A percentile compares a stretch with the other conserved stretches of the same genome.
Conservation (phyloP, 208 protist species). For the Trypanosoma lewisi region DNA sequence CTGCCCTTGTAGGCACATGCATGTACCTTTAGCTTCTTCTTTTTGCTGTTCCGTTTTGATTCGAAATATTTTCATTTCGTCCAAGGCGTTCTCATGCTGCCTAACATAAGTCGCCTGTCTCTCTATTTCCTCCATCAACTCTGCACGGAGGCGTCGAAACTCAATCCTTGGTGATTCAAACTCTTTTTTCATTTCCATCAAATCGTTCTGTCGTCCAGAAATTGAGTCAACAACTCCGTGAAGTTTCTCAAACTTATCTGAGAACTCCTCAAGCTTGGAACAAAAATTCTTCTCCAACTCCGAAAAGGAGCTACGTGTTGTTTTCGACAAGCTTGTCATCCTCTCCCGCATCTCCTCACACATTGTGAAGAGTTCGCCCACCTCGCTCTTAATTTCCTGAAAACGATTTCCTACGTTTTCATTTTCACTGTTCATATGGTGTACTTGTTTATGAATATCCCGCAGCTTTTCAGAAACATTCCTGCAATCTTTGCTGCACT, state of each 20-base stretch:
- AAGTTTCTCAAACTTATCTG: slow-evolving; percentile 19
- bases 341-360: neutral
- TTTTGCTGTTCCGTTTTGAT: neutral
- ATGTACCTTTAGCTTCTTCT: neutral
- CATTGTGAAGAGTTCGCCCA: neutral
- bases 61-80: slow-evolving; percentile 12
- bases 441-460: slow-evolving; percentile 17
- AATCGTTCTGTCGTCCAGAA: slow-evolving; percentile 8
- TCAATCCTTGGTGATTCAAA: slow-evolving; percentile 12
- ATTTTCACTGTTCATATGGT: slow-evolving; percentile 40
- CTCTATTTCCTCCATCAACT: slow-evolving; percentile 14
- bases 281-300: slow-evolving; percentile 3
- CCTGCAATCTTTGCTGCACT: neutral
- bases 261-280: slow-evolving; percentile 2
- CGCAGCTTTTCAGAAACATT: slow-evolving; percentile 9
- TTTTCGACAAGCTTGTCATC: slow-evolving; percentile 12
- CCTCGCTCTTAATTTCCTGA: slow-evolving; percentile 19
- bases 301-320: neutral
- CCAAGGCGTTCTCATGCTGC: slow-evolving; percentile 3
- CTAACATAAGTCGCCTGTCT: slow-evolving; percentile 4
- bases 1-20: slow-evolving; percentile 1
- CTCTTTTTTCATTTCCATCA: slow-evolving; percentile 9
- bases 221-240: slow-evolving; percentile 23
- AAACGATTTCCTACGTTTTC: slow-evolving; percentile 43
- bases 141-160: slow-evolving; percentile 10